Percentiles rank a stretch among this genome's conserved stretches.
These are phyloP conservation scores for Punica granatum DNA, from an alignment of 345 rosid genomes.

Conservation along the genomic window DNA sequence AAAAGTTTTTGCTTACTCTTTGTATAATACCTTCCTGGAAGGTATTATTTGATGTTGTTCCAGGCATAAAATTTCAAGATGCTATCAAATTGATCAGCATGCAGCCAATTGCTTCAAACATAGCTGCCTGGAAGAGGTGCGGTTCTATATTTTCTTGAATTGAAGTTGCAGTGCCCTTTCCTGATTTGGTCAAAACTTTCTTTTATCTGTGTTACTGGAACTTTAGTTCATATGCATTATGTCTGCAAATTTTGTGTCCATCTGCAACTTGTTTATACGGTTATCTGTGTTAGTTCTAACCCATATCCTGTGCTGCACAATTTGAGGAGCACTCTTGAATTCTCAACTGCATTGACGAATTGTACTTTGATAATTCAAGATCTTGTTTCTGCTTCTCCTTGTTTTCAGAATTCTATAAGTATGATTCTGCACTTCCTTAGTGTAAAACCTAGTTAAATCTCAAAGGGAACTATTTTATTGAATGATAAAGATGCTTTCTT, in stretches of 20 bases:
- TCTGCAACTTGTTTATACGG: background rate
- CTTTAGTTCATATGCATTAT: background rate
- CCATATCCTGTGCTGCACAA: background rate
- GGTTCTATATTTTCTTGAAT: constrained; percentile 2
- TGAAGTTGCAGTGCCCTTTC: background rate
- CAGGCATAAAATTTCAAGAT: constrained; percentile 73
- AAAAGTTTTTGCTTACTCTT: background rate
- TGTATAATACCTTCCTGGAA: constrained; percentile 23
- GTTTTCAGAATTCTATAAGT: background rate
- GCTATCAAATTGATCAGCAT: constrained; percentile 83
- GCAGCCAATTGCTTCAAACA: constrained; percentile 83
- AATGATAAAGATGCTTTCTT: no score
- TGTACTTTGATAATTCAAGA: background rate
- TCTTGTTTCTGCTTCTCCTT: background rate
- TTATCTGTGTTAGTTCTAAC: background rate
- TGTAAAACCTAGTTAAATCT: background rate
- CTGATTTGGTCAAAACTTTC: background rate
- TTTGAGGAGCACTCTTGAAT: background rate
- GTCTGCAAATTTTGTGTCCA: background rate
- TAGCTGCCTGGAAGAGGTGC: constrained; percentile 81
- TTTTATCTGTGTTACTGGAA: background rate
- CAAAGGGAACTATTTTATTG: background rate
- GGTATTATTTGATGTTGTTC: constrained; percentile 96
- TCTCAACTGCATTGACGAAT: background rate
- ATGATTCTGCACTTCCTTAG: background rate